A percentile compares a stretch with the other conserved stretches of the same genome.
phyloP scores from a whole-genome alignment of 495 filamentous ascomycete genomes.

The Viridothelium virens region DNA sequence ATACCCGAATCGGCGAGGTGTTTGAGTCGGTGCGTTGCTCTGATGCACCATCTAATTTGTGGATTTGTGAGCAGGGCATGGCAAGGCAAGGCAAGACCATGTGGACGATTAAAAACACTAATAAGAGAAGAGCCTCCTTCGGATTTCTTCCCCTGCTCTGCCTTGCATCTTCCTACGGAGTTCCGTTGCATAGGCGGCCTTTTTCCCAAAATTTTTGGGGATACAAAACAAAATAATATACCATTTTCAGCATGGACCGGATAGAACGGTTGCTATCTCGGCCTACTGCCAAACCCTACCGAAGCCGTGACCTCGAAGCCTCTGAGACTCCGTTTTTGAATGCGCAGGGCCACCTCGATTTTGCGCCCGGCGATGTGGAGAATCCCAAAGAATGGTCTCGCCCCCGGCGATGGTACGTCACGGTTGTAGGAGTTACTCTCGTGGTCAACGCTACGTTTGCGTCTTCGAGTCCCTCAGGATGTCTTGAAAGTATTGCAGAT shows the following conservation, averaged over 20 bases:
- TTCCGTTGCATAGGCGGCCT: neutral
- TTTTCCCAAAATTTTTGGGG: neutral
- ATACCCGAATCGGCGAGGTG: no score
- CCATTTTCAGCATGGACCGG: slow-evolving; percentile 16
- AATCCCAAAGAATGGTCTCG: slow-evolving; percentile 48
- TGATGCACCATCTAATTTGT: neutral
- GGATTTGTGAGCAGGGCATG: neutral
- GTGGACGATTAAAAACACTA: neutral
- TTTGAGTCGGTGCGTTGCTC: neutral
- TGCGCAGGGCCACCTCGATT: slow-evolving; percentile 40
- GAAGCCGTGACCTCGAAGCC: slow-evolving; percentile 20
- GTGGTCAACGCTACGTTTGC: slow-evolving; percentile 50
- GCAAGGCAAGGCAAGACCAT: no score
- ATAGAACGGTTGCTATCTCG: slow-evolving; percentile 24
- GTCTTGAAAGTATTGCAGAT: slow-evolving; percentile 39
- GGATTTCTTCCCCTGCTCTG: no score
- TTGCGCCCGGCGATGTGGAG: slow-evolving; percentile 41
- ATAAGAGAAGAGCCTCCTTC: no score
- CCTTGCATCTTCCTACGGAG: neutral
- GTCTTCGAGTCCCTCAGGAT: slow-evolving; percentile 45
- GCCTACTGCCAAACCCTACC: slow-evolving; percentile 26
- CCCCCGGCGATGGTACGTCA: slow-evolving; percentile 39
- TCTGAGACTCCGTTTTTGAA: slow-evolving; percentile 34
- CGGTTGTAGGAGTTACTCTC: slow-evolving; percentile 39
- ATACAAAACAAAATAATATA: no score